A percentile compares a stretch with the other conserved stretches of the same genome.
Evolutionary conservation across 441 rosid species (phyloP).

Genomic region (Codiaeum variegatum): DNA sequence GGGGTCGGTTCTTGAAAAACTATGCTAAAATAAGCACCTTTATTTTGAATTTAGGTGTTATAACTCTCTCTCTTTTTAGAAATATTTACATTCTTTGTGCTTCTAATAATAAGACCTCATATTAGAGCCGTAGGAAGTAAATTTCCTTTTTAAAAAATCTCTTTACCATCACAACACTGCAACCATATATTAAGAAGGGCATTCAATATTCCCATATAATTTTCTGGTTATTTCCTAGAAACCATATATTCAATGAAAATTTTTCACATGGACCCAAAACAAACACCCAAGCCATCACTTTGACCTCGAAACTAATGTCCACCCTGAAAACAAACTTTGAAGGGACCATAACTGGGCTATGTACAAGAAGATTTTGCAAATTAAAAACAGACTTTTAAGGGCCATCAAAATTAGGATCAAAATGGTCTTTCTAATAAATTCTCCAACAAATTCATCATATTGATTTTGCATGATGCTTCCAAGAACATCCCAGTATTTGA

Average conservation of each 20-base stretch:
- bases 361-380: background rate
- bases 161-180: background rate
- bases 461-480: background rate
- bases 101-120: background rate
- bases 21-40: background rate
- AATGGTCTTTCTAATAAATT: background rate
- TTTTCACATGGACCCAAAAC: background rate
- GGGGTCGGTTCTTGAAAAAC: background rate
- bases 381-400: background rate
- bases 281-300: background rate
- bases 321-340: background rate
- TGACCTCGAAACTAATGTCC: background rate
- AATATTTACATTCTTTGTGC: background rate
- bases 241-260: background rate
- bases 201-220: background rate
- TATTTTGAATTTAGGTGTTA: no score
- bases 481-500: background rate
- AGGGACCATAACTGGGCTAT: background rate
- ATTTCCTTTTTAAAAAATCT: background rate
- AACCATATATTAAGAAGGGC: background rate
- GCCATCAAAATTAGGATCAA: background rate
- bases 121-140: background rate
- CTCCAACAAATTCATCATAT: background rate
- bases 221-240: background rate
- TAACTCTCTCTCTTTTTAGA: background rate